Evolutionary conservation across 441 rosid genomes (phyloP).

Genomic region (Eutrema salsugineum): DNA sequence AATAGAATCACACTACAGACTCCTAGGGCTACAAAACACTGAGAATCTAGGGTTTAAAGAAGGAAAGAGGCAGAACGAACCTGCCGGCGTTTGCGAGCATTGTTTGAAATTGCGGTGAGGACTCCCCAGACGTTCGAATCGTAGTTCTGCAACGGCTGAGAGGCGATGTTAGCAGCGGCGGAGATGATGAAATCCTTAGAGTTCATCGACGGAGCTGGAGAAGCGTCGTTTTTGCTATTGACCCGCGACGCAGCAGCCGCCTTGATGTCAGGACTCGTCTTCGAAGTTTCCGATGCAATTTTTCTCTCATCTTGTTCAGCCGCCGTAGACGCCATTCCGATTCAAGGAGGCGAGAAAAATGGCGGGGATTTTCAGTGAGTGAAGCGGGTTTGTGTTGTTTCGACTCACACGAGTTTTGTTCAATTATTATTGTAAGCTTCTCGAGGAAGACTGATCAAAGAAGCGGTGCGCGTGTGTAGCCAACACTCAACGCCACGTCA

Average conservation of each 20-base stretch:
- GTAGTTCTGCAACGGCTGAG: constrained; percentile 66
- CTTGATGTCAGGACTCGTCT: constrained; percentile 30
- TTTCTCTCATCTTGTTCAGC: constrained; percentile 38
- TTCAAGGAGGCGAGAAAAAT: background rate
- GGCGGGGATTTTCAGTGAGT: constrained; percentile 37
- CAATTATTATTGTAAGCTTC: constrained; percentile 8
- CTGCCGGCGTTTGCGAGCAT: constrained; percentile 82
- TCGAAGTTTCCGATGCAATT: constrained; percentile 21
- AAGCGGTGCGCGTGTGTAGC: background rate
- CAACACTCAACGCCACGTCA: background rate
- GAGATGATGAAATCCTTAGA: constrained; percentile 52
- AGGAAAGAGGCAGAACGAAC: constrained; percentile 25
- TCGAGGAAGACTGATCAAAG: constrained; percentile 19
- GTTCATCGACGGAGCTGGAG: constrained; percentile 38
- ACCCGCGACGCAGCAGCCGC: constrained; percentile 26
- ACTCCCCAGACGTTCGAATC: constrained; percentile 87
- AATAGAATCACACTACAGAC: background rate
- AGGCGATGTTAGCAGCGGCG: constrained; percentile 57
- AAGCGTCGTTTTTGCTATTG: constrained; percentile 30
- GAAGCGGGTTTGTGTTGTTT: background rate
- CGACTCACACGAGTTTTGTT: background rate
- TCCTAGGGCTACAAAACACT: background rate
- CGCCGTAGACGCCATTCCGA: constrained; percentile 39
- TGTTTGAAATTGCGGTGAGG: constrained; percentile 80
- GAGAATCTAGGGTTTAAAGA: constrained; percentile 15